Conservation (phyloP, 345 rosid genomes). For the Citrus glauca region DNA sequence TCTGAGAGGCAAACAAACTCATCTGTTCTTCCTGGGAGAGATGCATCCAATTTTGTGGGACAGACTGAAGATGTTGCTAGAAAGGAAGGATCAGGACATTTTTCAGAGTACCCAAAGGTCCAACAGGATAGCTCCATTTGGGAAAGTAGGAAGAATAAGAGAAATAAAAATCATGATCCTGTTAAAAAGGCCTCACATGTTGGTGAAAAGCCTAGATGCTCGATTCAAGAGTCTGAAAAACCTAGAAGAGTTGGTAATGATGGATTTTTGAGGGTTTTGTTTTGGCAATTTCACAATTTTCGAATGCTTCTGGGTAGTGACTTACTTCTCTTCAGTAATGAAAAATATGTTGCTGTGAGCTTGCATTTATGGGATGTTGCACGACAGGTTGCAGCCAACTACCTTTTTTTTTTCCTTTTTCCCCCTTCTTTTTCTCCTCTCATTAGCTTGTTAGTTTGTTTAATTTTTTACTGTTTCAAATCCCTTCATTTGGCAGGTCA, state of each 20-base stretch:
- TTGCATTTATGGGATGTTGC: conserved; percentile 88
- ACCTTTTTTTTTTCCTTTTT: not conserved
- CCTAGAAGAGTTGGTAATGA: conserved; percentile 63
- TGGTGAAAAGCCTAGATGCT: conserved; percentile 68
- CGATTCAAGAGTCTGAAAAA: conserved; percentile 79
- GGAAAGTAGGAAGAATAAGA: conserved; percentile 50
- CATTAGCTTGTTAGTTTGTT: conserved; percentile 7
- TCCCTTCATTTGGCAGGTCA: conserved; percentile 44
- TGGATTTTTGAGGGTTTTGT: conserved; percentile 75
- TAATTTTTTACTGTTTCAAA: not conserved
- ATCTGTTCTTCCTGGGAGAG: conserved; percentile 56
- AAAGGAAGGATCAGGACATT: conserved; percentile 35
- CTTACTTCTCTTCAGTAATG: conserved; percentile 90
- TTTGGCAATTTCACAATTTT: conserved; percentile 98
- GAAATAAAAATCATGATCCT: conserved; percentile 51
- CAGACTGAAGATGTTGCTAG: conserved; percentile 35
- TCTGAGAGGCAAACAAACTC: conserved; percentile 48
- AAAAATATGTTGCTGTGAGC: conserved; percentile 90
- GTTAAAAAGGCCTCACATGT: conserved; percentile 54
- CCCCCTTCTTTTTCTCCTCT: not conserved
- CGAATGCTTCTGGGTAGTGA: conserved; percentile 96
- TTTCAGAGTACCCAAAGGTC: conserved; percentile 45
- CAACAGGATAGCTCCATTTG: conserved; percentile 54
- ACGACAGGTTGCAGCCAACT: conserved; percentile 52
- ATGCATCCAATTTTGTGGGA: conserved; percentile 38